phyloP scores from a whole-genome alignment of 331 rosid species.

The Phaseolus coccineus region DNA sequence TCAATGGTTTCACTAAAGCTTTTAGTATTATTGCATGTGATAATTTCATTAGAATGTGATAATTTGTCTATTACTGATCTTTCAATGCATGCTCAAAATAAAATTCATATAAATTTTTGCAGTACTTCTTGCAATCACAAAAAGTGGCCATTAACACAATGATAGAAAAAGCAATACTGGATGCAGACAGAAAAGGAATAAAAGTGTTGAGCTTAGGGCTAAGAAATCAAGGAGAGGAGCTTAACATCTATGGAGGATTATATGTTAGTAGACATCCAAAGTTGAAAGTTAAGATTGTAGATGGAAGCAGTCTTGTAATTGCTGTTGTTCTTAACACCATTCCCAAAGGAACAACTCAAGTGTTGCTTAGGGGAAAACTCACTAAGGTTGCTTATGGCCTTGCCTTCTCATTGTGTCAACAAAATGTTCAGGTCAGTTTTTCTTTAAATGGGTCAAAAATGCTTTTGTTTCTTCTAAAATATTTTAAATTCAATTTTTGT shows the following conservation, averaged over 20 bases:
- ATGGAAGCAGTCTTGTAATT: conserved; percentile 75
- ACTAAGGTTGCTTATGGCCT: conserved; percentile 75
- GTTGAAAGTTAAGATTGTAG: conserved; percentile 72
- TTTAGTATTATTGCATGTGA: background rate
- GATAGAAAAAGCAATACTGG: conserved; percentile 73
- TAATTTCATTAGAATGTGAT: background rate
- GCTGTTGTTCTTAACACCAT: conserved; percentile 69
- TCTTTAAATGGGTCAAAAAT: no score
- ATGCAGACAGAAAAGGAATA: conserved; percentile 66
- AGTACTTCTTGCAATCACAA: conserved; percentile 63
- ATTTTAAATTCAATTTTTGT: no score
- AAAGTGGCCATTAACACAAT: conserved; percentile 56
- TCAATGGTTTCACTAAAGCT: background rate
- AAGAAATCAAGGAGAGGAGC: conserved; percentile 74
- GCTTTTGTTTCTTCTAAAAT: no score
- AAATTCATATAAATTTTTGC: background rate
- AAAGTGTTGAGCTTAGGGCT: conserved; percentile 74
- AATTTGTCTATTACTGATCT: background rate
- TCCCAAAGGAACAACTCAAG: conserved; percentile 74
- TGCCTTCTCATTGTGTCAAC: conserved; percentile 62
- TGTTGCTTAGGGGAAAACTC: conserved; percentile 67
- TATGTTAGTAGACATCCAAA: conserved; percentile 62
- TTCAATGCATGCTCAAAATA: background rate
- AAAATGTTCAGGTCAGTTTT: conserved; percentile 63
- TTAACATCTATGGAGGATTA: conserved; percentile 69